Conservation (phyloP, 768 basidiomycete species). For the Cyclocybe cylindracea region DNA sequence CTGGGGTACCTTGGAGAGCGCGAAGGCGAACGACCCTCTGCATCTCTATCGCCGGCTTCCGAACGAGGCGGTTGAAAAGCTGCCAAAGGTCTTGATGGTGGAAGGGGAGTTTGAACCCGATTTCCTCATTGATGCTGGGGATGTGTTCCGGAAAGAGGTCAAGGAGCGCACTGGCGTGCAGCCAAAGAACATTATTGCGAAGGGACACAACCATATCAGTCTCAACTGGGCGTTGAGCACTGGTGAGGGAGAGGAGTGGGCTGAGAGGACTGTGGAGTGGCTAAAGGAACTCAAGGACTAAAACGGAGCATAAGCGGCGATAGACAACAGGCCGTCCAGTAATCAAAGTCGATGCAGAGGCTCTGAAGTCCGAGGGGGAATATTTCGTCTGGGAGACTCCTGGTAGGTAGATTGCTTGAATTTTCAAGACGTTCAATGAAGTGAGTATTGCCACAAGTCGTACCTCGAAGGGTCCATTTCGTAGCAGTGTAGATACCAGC, state of each 20-base stretch:
- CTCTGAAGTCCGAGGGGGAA: no score
- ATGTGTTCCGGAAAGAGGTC: conserved; percentile 40
- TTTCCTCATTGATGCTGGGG: conserved; percentile 35
- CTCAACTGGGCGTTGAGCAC: conserved; percentile 46
- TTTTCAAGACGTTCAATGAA: no score
- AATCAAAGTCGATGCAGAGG: no score
- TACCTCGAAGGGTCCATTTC: conserved; percentile 35
- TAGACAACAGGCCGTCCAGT: no score
- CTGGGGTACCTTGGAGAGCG: conserved; percentile 38
- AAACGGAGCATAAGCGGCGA: background rate
- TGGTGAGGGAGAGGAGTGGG: conserved; percentile 68
- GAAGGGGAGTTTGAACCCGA: conserved; percentile 56
- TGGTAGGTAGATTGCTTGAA: no score
- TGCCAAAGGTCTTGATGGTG: conserved; percentile 51
- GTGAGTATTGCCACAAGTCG: no score
- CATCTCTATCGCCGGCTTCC: conserved; percentile 40
- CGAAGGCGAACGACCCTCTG: conserved; percentile 39
- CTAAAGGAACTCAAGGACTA: conserved; percentile 17
- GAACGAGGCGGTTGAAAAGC: conserved; percentile 28
- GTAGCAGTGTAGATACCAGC: conserved; percentile 35
- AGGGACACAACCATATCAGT: conserved; percentile 68
- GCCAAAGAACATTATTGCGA: conserved; percentile 37
- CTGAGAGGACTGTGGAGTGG: conserved; percentile 44
- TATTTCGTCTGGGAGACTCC: no score
- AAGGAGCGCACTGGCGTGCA: conserved; percentile 31